A percentile compares a stretch with the other conserved stretches of the same genome.
Conservation (phyloP, 1,284 basidiomycete species). For the Amylostereum chailletii region DNA sequence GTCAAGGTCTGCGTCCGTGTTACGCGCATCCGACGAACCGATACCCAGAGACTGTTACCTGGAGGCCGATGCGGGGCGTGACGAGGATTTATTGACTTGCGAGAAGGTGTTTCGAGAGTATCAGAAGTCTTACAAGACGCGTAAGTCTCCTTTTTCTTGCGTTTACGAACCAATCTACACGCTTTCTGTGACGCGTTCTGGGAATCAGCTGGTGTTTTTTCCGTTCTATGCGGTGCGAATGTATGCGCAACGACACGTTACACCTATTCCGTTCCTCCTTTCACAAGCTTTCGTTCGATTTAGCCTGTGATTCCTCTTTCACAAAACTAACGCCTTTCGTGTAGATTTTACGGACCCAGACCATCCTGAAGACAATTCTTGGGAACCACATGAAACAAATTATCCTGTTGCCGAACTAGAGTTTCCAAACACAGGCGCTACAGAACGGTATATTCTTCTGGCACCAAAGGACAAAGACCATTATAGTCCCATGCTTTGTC, state of each 20-base stretch:
- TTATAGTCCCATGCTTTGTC: constrained; percentile 69
- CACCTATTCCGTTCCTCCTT: no score
- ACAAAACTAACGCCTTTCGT: not conserved
- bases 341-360: constrained; percentile 58
- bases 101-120: constrained; percentile 49
- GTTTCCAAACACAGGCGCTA: constrained; percentile 58
- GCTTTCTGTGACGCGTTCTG: no score
- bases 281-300: not conserved
- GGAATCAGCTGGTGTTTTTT: no score
- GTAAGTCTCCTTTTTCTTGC: constrained; percentile 30
- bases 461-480: constrained; percentile 73
- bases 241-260: no score
- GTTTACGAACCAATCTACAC: no score
- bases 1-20: constrained; percentile 42
- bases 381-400: constrained; percentile 46
- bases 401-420: constrained; percentile 59
- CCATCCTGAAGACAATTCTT: constrained; percentile 48
- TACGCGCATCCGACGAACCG: constrained; percentile 21
- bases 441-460: constrained; percentile 60
- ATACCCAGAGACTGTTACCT: constrained; percentile 38
- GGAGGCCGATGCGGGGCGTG: constrained; percentile 41
- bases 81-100: constrained; percentile 45
- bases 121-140: constrained; percentile 56
- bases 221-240: no score
- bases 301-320: constrained; percentile 1